Conservation (phyloP, 495 filamentous ascomycete genomes). For the Hypoxylon fragiforme region DNA sequence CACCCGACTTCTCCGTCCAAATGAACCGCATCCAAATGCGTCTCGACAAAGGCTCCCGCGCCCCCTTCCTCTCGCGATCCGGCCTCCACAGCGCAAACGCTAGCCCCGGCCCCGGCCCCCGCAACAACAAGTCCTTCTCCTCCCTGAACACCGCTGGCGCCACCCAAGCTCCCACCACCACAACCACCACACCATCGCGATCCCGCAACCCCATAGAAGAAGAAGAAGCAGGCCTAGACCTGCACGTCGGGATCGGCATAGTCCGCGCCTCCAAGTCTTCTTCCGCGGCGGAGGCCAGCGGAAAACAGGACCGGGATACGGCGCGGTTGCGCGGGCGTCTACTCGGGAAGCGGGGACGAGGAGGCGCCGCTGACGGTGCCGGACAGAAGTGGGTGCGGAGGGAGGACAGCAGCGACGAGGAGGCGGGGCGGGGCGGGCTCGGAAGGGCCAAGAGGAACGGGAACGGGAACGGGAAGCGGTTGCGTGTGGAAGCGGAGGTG, state of each 20-base stretch:
- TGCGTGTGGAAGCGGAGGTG: constrained; percentile 3
- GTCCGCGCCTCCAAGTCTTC: not conserved
- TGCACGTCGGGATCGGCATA: constrained; percentile 44
- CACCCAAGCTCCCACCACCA: not conserved
- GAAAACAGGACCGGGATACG: constrained; percentile 22
- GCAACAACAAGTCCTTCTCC: constrained; percentile 39
- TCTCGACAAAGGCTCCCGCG: constrained; percentile 28
- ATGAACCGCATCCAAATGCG: constrained; percentile 44
- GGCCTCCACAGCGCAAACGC: constrained; percentile 11
- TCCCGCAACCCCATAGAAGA: not conserved
- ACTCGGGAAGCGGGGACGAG: constrained; percentile 32
- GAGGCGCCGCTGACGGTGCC: not conserved
- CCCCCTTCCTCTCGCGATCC: constrained; percentile 27
- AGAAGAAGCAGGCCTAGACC: constrained; percentile 27
- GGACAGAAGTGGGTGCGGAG: constrained; percentile 25
- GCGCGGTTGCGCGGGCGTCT: constrained; percentile 36
- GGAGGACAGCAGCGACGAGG: constrained; percentile 60
- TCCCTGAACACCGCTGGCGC: constrained; percentile 35
- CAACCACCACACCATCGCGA: not conserved
- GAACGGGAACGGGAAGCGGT: constrained; percentile 43
- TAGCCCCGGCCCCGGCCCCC: not conserved
- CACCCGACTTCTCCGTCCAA: constrained; percentile 38
- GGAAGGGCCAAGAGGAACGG: constrained; percentile 50
- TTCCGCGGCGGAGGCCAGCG: not conserved
- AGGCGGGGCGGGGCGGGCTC: constrained; percentile 61